Percentiles rank a stretch among this genome's conserved stretches.
phyloP scores from a whole-genome alignment of 1,284 basidiomycete genomes.

The Papiliotrema fonsecae region DNA sequence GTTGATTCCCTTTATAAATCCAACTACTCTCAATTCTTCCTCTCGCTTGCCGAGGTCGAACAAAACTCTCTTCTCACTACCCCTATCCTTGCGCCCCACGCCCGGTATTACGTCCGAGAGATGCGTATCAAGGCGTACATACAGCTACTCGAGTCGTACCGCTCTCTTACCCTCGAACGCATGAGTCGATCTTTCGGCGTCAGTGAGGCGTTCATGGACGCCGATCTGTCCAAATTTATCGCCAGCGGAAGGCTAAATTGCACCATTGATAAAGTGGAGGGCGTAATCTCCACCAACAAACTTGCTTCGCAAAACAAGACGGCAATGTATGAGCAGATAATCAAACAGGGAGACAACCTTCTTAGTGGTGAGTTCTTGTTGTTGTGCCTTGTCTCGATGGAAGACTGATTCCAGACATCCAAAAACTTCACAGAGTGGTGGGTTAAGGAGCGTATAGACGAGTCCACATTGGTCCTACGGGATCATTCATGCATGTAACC shows the following conservation, averaged over 20 bases:
- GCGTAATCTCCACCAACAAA: conserved; percentile 90
- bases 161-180: conserved; percentile 81
- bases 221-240: conserved; percentile 90
- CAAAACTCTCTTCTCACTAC: conserved; percentile 81
- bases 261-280: conserved; percentile 90
- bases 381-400: neutral
- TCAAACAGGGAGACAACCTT: conserved; percentile 82
- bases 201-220: conserved; percentile 79
- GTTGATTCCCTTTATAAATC: conserved; percentile 73
- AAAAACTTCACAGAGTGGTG: conserved; percentile 46
- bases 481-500: neutral
- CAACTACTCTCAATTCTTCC: conserved; percentile 91
- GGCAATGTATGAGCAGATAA: conserved; percentile 82
- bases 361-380: conserved; percentile 55
- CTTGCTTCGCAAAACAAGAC: conserved; percentile 71
- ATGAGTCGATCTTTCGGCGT: conserved; percentile 88
- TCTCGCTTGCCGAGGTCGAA: conserved; percentile 82
- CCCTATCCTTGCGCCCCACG: conserved; percentile 77
- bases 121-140: conserved; percentile 94
- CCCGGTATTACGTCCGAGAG: conserved; percentile 87
- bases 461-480: neutral
- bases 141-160: conserved; percentile 87
- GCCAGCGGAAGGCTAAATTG: conserved; percentile 82
- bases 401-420: conserved; percentile 33
- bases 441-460: no score